Evolutionary conservation across 108 stramenopile genomes (phyloP), one percentile per base, ranked within the genome.

Genomic region (Cyclotella distinguenda): DNA sequence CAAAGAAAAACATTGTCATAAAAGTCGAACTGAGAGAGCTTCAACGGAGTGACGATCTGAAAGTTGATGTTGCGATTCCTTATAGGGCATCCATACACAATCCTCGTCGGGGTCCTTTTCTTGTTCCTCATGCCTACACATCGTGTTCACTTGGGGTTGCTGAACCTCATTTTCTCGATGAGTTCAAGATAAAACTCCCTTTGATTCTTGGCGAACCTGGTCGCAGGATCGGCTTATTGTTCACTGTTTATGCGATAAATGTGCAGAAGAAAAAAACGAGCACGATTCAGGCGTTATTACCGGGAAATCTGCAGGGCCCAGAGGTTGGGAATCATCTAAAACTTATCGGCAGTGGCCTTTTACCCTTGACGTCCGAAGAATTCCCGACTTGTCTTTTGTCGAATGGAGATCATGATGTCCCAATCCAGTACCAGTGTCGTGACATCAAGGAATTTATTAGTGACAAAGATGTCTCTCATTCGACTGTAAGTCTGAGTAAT

Each of bases 111-210:
- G 93, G 93, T 0, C 81, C 88, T 25, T 85, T 77, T 70, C 70
- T 94, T 47, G 86, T 94, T 39, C 72, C 81, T 46, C 78, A 81
- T 11, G 82, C 70, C 23, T 91, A 78, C 40, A 81, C 88, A 22
- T 83, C 88, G 8, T 94, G 90, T 55, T 77, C 89, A 53, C 54
- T 86, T 18, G 68, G 79, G 55, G 62, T 77, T 18, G 22, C 45
- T 3, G 65, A 85, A 15, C 83, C 86, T 52, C 60, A 46, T 51
- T 94, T 94, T 59, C 55, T 94, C 28, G 89, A 90, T 30, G 93
- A 94, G 59, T 86, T 91, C 61, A 94, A 94, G 70, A 42, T 91
- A 6, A 89, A 90, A 68, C 69, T 94, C 4, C 93, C 93, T 16
- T 68, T 94, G 34, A 64, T 86, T 16, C 64, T 74, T 40, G 76